Evolutionary conservation across 129 eudicot genomes (phyloP), one percentile per base, ranked within the genome.

Genomic region (Lonicera japonica): DNA sequence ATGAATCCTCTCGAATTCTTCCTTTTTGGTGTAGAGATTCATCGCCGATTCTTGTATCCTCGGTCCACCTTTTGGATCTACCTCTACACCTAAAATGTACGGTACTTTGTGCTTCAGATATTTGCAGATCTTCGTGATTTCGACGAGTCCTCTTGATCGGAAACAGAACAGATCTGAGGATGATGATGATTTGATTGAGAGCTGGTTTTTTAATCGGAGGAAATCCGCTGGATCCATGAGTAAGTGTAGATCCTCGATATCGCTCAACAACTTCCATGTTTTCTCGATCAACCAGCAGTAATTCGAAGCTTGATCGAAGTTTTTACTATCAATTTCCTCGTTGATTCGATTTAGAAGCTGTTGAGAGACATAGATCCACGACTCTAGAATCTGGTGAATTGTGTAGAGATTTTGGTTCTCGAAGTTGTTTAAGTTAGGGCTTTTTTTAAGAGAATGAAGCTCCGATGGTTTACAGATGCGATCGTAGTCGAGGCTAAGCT

Each of bases 61-160:
- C 18, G 97, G 97, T 11, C 95, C 95, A 10, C 95, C 95, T 65
- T 65, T 86, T 0, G 97, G 97, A 65, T 90, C 97, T 50, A 86
- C 97, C 68, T 79, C 95, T 16, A 83, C 95, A 18, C 60, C 89
- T 18, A 90, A 60, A 21, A 90, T 80, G 60, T 70, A 71, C 58
- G 97, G 97, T 21, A 90, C 97, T 61, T 79, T 83, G 55, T 86
- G 97, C 67, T 75, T 79, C 69, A 90, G 48, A 23, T 90, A 88
- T 56, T 86, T 86, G 0, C 85, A 83, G 0, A 16, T 62, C 56
- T 79, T 81, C 18, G 97, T 81, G n/a, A 86, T 75, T 29, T 75
- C 85, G 0, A 83, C 55, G 8, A 90, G 54, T 5, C 85, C 74
- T 20, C 73, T 74, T 1, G 97, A 90, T 55, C 95, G 59, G 75